These are phyloP conservation scores for Colletotrichum salicis DNA, from an alignment of 2,329 filamentous ascomycete species.

Conservation along the genomic window DNA sequence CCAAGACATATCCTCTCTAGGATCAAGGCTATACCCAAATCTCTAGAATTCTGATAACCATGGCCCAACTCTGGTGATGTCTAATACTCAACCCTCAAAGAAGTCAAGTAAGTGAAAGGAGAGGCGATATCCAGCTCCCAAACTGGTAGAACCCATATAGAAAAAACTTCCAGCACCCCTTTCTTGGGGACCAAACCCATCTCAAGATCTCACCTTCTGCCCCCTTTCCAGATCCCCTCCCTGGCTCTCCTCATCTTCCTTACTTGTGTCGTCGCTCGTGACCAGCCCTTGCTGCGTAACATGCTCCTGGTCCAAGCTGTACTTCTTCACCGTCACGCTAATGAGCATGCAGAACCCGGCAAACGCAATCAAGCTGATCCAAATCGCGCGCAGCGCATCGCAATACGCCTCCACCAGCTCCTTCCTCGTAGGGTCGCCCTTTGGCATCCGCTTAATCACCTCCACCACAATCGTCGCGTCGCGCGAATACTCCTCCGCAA, in stretches of 20 bases:
- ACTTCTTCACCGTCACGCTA: slow-evolving; percentile 44
- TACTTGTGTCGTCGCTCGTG: slow-evolving; percentile 26
- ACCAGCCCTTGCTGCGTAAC: slow-evolving; percentile 42
- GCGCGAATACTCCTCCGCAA: slow-evolving; percentile 58
- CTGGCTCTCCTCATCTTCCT: not conserved
- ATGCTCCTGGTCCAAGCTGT: slow-evolving; percentile 46
- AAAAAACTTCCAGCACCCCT: not conserved
- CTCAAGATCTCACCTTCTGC: not conserved
- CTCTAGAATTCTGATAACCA: not conserved
- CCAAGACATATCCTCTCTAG: not conserved
- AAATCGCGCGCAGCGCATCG: slow-evolving; percentile 46
- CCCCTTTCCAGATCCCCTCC: slow-evolving; percentile 13
- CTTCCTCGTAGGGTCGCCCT: slow-evolving; percentile 34
- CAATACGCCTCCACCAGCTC: slow-evolving; percentile 46
- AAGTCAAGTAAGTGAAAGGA: not conserved
- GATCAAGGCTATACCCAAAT: not conserved
- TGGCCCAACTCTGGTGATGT: not conserved
- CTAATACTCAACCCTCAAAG: not conserved
- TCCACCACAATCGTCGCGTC: slow-evolving; percentile 69
- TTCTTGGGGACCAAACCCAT: not conserved
- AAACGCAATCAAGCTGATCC: slow-evolving; percentile 45
- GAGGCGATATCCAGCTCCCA: not conserved
- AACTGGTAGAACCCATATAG: not conserved
- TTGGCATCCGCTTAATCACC: slow-evolving; percentile 63
- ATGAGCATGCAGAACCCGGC: slow-evolving; percentile 44